Conservation (phyloP, 1,139 yeast species). For the Saccharomycopsis phalli region DNA sequence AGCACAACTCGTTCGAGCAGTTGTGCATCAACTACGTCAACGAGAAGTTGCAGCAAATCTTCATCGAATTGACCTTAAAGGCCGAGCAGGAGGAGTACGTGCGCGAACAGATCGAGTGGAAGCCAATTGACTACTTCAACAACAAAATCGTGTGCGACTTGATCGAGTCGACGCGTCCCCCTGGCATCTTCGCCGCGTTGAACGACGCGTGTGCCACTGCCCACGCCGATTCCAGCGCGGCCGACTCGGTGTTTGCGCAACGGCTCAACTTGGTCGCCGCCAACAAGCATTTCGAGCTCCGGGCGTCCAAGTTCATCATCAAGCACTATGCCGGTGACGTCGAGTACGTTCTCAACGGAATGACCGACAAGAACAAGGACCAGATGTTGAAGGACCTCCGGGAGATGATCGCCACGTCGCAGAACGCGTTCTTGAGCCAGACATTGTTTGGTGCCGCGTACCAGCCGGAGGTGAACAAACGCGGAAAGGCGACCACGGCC, state of each 20-base stretch:
- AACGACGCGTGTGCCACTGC: slow-evolving; percentile 98
- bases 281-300: slow-evolving; percentile 83
- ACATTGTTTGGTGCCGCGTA: slow-evolving; percentile 70
- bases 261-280: slow-evolving; percentile 75
- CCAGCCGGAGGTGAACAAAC: slow-evolving; percentile 62
- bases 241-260: slow-evolving; percentile 94
- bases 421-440: slow-evolving; percentile 51
- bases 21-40: slow-evolving; percentile 95
- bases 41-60: slow-evolving; percentile 94
- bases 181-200: slow-evolving; percentile 93
- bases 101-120: slow-evolving; percentile 93
- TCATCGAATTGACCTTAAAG: slow-evolving; percentile 88
- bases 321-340: slow-evolving; percentile 99
- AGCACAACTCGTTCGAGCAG: slow-evolving; percentile 93
- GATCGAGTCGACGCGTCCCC: slow-evolving; percentile 91
- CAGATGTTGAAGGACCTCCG: slow-evolving; percentile 83
- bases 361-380: slow-evolving; percentile 97
- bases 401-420: slow-evolving; percentile 65
- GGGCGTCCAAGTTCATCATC: slow-evolving; percentile 80
- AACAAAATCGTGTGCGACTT: slow-evolving; percentile 95
- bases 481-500: slow-evolving; percentile 87
- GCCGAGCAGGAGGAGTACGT: slow-evolving; percentile 98
- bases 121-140: slow-evolving; percentile 93
- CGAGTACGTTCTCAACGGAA: slow-evolving; percentile 77
- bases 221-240: slow-evolving; percentile 95